Base-by-base conservation (phyloP, 192 early-diverging fungal species). In the Mortierella antarctica region DNA sequence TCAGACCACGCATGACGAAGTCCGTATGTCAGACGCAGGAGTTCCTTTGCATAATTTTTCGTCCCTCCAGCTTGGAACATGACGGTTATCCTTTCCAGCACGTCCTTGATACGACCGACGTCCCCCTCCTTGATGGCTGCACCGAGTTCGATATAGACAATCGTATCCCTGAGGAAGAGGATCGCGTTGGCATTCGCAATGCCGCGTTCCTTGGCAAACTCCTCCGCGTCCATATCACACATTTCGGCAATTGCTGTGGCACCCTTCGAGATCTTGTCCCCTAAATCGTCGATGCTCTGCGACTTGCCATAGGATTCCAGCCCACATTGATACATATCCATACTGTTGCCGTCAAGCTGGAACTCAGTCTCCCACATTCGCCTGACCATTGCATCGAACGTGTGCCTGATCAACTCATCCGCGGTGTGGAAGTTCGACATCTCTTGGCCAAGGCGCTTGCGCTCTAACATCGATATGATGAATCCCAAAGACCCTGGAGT, bases 101-200 rank as follows among this genome's bases (percentile, higher is more conserved):
- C 39, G 40, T 58, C 41, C 45, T 74, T 7, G 21, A 74, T 65
- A 5, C 72, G 72, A 2, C 64, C 72, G 18, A 67, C 31, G 42
- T 74, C 72, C 7, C 72, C 65, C 9, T 17, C 44, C 45, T 74
- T 74, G 40, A 74, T 74, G 6, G 64, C 65, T 3, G 47, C 15
- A 18, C 13, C 21, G 6, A 73, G 50, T 47, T 73, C 62, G 10
- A 65, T 42, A 17, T 65, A 73, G 4, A 65, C 12, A 20, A 59
- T 15, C 46, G 45, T 45, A 21, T 73, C 55, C 21, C 71, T n/a
- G 14, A 46, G 13, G 20, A 57, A 64, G n/a, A n/a, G n/a, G n/a
- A n/a, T n/a, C n/a, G n/a, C n/a, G n/a, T n/a, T n/a, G n/a, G n/a
- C n/a, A n/a, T n/a, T n/a, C n/a, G n/a, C n/a, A n/a, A n/a, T n/a